Conservation (phyloP, 2,329 filamentous ascomycete species). For the Ilyonectria destructans region DNA sequence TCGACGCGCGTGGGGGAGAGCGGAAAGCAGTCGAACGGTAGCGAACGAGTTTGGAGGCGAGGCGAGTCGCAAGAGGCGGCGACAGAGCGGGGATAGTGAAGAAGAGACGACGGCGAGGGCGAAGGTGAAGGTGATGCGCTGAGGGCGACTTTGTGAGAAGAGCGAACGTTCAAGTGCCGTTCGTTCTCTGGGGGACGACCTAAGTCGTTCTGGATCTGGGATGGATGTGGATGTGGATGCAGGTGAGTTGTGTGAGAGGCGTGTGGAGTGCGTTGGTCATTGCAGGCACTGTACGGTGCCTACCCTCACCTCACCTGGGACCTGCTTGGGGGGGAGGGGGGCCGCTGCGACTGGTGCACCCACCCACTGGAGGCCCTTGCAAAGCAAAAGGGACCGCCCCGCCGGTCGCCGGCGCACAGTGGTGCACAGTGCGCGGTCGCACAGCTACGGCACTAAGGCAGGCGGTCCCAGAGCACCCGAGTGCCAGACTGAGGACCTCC, state of each 20-base stretch:
- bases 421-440: slow-evolving; percentile 18
- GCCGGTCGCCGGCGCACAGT: slow-evolving; percentile 21
- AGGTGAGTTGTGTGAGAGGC: slow-evolving; percentile 40
- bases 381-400: slow-evolving; percentile 26
- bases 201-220: slow-evolving; percentile 46
- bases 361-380: slow-evolving; percentile 3
- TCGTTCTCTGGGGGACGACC: slow-evolving; percentile 41
- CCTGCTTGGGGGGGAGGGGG: slow-evolving; percentile 10
- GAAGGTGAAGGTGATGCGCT: slow-evolving; percentile 31
- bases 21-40: slow-evolving; percentile 5
- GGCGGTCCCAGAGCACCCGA: slow-evolving; percentile 19
- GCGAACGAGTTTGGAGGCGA: neutral
- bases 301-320: slow-evolving; percentile 11
- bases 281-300: slow-evolving; percentile 24
- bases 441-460: slow-evolving; percentile 15
- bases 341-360: neutral
- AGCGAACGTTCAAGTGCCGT: slow-evolving; percentile 41
- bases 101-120: slow-evolving; percentile 8
- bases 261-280: slow-evolving; percentile 27
- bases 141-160: slow-evolving; percentile 38
- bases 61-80: slow-evolving; percentile 31
- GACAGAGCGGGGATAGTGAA: slow-evolving; percentile 41
- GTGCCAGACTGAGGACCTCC: slow-evolving; percentile 1
- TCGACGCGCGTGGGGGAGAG: slow-evolving; percentile 44
- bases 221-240: slow-evolving; percentile 40